Evolutionary conservation across 2,329 filamentous ascomycete species (phyloP), one percentile per base, ranked within the genome.

Genomic region (Exserohilum rostratum): DNA sequence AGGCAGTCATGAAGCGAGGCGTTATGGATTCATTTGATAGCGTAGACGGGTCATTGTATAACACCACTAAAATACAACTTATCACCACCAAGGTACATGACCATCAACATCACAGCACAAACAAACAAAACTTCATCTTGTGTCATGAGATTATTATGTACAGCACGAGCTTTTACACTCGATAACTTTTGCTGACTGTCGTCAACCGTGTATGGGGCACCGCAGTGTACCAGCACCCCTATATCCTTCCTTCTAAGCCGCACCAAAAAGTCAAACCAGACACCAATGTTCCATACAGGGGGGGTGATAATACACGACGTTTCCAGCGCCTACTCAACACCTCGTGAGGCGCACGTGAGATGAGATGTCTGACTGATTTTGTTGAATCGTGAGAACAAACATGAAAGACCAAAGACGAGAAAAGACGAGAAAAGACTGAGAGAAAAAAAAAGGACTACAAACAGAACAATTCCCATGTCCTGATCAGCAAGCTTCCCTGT

Each of bases 251-350:
- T 25, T 51, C 56, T 58, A 66, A 53, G 37, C 51, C 35, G 51
- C 54, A 55, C 54, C n/a, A 22, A 12, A 12, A 31, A 40, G 22
- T 47, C 53, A 51, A 46, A 58, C 56, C 55, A 46, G 58, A 60
- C 55, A 58, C 54, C 61, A 37, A 40, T 45, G 30, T 53, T 61
- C 59, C 62, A 59, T 67, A 66, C 62, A 68, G 52, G 52, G 52
- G 52, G 60, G 57, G 61, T 65, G 60, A 64, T 68, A 60, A 63
- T 67, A 68, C 65, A 68, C 64, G 65, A 68, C 65, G 65, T 62
- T 52, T 62, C 63, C 66, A 66, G 64, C 64, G 64, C 66, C 64
- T 61, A 53, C 53, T 54, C 50, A 60, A 62, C 55, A 56, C 58
- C 57, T 39, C 43, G 57, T 57, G 39, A 60, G 60, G 60, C 61